Conservation (phyloP, 371 early-diverging fungal genomes). For the Mucor plumbeus region DNA sequence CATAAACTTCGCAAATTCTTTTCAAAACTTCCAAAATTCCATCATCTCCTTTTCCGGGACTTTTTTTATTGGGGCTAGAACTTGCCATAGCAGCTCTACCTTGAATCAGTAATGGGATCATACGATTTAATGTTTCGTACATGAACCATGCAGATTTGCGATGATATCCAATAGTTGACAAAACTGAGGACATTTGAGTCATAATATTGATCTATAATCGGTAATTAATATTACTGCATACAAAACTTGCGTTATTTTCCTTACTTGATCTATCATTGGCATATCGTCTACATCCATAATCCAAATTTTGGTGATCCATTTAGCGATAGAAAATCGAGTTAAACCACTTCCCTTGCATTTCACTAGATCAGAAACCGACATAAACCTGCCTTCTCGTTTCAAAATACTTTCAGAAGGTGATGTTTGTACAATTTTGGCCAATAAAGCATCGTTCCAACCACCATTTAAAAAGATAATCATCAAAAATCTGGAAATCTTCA, state of each 20-base stretch:
- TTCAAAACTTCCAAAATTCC: constrained; percentile 73
- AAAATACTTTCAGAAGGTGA: not conserved
- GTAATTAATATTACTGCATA: no score
- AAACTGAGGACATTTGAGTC: constrained; percentile 69
- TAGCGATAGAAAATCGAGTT: constrained; percentile 59
- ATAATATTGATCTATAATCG: constrained; percentile 57
- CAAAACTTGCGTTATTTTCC: not conserved
- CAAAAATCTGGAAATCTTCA: constrained; percentile 52
- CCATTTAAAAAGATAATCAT: constrained; percentile 37
- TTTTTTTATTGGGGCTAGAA: constrained; percentile 30
- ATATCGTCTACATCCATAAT: constrained; percentile 59
- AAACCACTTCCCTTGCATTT: constrained; percentile 32
- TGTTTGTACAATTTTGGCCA: constrained; percentile 23
- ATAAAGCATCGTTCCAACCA: constrained; percentile 42
- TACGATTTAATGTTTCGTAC: constrained; percentile 70
- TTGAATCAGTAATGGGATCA: constrained; percentile 64
- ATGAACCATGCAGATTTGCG: constrained; percentile 83
- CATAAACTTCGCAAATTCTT: constrained; percentile 72
- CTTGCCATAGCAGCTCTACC: constrained; percentile 41
- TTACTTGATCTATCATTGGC: constrained; percentile 63
- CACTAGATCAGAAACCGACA: constrained; percentile 16
- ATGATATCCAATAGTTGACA: constrained; percentile 67
- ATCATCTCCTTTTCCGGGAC: constrained; percentile 35
- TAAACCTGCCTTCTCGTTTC: constrained; percentile 11
- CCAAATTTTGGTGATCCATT: constrained; percentile 69